Conservation (phyloP, 257 asterid species). For the Anisodus tanguticus region DNA sequence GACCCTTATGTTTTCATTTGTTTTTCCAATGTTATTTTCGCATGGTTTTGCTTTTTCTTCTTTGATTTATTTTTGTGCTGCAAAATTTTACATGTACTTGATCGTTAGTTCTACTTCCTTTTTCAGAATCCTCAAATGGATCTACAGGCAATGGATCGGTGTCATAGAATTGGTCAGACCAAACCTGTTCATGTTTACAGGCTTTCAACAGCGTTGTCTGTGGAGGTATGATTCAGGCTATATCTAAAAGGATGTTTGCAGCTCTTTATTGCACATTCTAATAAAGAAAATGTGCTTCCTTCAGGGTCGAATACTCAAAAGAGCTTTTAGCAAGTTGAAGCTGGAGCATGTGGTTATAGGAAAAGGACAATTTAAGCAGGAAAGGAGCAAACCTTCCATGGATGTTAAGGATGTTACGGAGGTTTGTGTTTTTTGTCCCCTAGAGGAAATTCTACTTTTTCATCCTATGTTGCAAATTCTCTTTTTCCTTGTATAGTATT, state of each 20-base stretch:
- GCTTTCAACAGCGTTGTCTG: conserved; percentile 89
- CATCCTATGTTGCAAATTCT: background rate
- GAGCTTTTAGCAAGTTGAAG: conserved; percentile 95
- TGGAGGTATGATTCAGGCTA: conserved; percentile 63
- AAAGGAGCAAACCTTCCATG: conserved; percentile 53
- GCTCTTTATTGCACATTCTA: conserved; percentile 12
- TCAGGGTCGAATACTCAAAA: conserved; percentile 90
- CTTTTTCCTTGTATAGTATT: background rate
- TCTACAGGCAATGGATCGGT: conserved; percentile 98
- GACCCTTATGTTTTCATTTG: conserved; percentile 14
- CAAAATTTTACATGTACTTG: background rate
- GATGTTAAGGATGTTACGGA: conserved; percentile 9
- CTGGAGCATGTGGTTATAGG: conserved; percentile 98
- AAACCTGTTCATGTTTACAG: conserved; percentile 99
- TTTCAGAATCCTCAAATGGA: conserved; percentile 98
- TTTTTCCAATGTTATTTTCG: background rate
- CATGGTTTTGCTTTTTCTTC: conserved; percentile 3
- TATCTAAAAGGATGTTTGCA: background rate
- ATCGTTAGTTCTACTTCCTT: conserved; percentile 21
- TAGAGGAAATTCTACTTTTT: background rate
- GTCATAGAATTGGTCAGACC: conserved; percentile 98
- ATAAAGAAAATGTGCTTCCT: conserved; percentile 25
- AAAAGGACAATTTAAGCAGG: conserved; percentile 93
- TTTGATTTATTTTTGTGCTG: background rate
- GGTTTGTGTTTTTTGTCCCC: conserved; percentile 11